Evolutionary conservation across 208 protist genomes (phyloP), one percentile per base, ranked within the genome.

Genomic region (Kentomonas sorsogonicus): DNA sequence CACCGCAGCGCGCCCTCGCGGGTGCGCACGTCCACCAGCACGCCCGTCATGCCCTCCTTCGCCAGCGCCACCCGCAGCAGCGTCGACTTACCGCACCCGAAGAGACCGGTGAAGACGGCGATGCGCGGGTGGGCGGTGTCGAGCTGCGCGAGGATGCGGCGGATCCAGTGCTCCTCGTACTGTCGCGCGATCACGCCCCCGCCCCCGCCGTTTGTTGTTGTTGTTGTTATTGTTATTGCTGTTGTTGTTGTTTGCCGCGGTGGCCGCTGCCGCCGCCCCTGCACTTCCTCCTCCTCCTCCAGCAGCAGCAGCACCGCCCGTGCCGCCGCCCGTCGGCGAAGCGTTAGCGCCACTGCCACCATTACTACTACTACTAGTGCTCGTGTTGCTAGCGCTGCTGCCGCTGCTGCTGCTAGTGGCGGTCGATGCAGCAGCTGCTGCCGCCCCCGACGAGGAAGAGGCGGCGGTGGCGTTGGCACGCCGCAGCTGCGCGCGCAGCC

Each of bases 11-110:
- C 72, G 50, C 89, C 86, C 57, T 89, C 82, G 46, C 79, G 80
- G 45, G 64, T 72, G 41, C 79, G 73, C 36, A 90, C 77, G 38
- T 89, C 79, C 16, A 89, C 79, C 66, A 85, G 86, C n/a, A 89
- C 82, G 25, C 73, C 82, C 9, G 68, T 47, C 65, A 86, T 77
- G 38, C 74, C 74, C 34, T 88, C 79, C 58, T 78, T 77, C 2
- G 60, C 50, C 27, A 89, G 62, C 3, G 73, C 79, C n/a, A 64
- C 64, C 18, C 80, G 77, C 52, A 77, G 77, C 18, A 87, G 69
- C 1, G 68, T 60, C 46, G 61, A 77, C 60, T 93, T 93, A 23
- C 86, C 86, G 56, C 77, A 88, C 27, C 86, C 86, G 45, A 78
- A 76, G 54, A 79, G 85, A 0, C 86, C 82, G 0, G 77, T 81